Percentiles rank a stretch among this genome's conserved stretches.
phyloP scores from a whole-genome alignment of 2,329 filamentous ascomycete genomes.

The Exserohilum turcica region DNA sequence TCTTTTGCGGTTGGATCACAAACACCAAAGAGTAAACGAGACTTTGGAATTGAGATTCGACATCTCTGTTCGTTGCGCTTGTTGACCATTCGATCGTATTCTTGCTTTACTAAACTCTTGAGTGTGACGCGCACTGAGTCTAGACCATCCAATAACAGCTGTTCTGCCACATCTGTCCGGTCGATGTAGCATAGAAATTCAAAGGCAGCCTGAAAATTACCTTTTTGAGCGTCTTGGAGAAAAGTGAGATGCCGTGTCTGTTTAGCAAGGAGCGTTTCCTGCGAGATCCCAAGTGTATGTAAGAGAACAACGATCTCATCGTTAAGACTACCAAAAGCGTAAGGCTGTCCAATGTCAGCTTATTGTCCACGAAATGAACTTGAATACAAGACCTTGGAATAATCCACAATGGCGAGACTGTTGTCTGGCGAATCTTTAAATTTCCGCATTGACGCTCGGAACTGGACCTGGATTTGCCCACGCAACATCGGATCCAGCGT shows the following conservation, averaged over 20 bases:
- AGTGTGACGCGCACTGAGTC: slow-evolving; percentile 39
- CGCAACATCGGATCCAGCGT: slow-evolving; percentile 47
- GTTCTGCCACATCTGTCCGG: slow-evolving; percentile 46
- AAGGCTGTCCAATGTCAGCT: slow-evolving; percentile 38
- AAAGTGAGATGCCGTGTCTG: slow-evolving; percentile 46
- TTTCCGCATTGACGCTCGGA: slow-evolving; percentile 51
- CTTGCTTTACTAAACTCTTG: slow-evolving; percentile 37
- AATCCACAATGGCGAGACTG: slow-evolving; percentile 49
- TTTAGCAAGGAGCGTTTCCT: slow-evolving; percentile 41
- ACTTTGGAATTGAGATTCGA: slow-evolving; percentile 47
- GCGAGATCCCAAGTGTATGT: slow-evolving; percentile 44
- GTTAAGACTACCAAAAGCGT: slow-evolving; percentile 50
- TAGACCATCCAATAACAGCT: slow-evolving; percentile 45
- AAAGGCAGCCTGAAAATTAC: slow-evolving; percentile 39
- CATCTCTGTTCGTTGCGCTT: slow-evolving; percentile 46
- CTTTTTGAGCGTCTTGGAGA: slow-evolving; percentile 31
- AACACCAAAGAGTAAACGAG: slow-evolving; percentile 49
- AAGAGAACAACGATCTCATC: slow-evolving; percentile 52
- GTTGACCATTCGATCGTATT: slow-evolving; percentile 46
- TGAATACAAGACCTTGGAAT: slow-evolving; percentile 46
- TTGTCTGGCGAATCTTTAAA: slow-evolving; percentile 47
- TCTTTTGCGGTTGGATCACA: slow-evolving; percentile 42
- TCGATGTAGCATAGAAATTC: slow-evolving; percentile 46
- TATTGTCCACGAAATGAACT: background rate
- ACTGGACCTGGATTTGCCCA: slow-evolving; percentile 30